Percentiles rank a stretch among this genome's conserved stretches.
Evolutionary conservation across 371 early-diverging fungal genomes (phyloP).

Genomic region (Mucor irregularis): DNA sequence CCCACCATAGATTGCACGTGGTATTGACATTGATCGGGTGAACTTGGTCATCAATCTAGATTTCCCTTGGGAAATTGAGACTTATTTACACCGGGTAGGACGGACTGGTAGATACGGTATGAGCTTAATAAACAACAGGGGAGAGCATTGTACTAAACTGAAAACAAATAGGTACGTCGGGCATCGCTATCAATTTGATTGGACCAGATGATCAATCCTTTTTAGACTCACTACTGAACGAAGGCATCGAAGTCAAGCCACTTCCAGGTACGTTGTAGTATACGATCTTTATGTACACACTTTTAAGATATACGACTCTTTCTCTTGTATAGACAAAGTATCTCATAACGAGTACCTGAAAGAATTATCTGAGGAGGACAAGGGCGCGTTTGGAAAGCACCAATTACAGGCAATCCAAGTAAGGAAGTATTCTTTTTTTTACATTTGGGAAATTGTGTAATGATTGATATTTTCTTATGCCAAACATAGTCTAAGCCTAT

Average conservation of each 20-base stretch:
- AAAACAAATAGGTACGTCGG: slow-evolving; percentile 43
- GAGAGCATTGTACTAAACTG: background rate
- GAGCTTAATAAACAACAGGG: background rate
- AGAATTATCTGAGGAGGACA: slow-evolving; percentile 33
- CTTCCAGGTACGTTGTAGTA: slow-evolving; percentile 36
- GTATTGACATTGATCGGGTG: slow-evolving; percentile 98
- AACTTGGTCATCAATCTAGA: slow-evolving; percentile 98
- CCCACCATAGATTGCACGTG: slow-evolving; percentile 85
- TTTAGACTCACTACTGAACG: slow-evolving; percentile 17
- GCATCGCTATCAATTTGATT: slow-evolving; percentile 44
- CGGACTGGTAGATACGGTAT: slow-evolving; percentile 98
- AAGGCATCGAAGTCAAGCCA: slow-evolving; percentile 21
- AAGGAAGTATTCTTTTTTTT: background rate
- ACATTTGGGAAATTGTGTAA: background rate
- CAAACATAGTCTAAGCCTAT: slow-evolving; percentile 6
- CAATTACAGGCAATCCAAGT: slow-evolving; percentile 13
- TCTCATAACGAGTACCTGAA: slow-evolving; percentile 33
- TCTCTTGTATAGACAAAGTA: slow-evolving; percentile 38
- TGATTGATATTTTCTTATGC: background rate
- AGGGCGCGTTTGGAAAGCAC: slow-evolving; percentile 19
- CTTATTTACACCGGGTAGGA: slow-evolving; percentile 99
- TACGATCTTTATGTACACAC: too few species aligned
- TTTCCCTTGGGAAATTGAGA: slow-evolving; percentile 86
- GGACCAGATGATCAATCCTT: slow-evolving; percentile 34
- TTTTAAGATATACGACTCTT: too few species aligned